Evolutionary conservation across 257 asterid species (phyloP), one percentile per base, ranked within the genome.

Genomic region (Solanum lycopersicoides): DNA sequence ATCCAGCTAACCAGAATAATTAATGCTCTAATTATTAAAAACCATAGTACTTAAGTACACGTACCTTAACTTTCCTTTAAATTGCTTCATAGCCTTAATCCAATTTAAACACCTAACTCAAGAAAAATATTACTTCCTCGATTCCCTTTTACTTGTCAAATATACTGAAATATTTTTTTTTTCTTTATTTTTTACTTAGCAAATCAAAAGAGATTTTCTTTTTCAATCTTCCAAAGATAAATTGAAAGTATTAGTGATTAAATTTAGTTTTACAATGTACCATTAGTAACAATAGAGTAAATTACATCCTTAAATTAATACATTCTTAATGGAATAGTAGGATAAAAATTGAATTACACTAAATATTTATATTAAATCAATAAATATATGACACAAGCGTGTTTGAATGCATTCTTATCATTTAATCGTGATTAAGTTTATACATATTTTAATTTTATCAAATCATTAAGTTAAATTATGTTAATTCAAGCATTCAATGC

Each of bases 291-390:
- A 21, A 35, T 73, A 35, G 25, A 73, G 47, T 35, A 73, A 53
- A 53, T 20, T 34, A 72, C 12, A 72, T 72, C 23, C 13, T 72
- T 72, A 72, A n/a, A 72, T 71, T 34, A 32, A 71, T 34, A 30
- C 12, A 13, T 15, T 60, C 12, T 30, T 32, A 72, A 72, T 42
- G 4, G 0, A 73, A 12, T 3, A 73, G 0, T 1, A 35, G 0
- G 4, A 1, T 37, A 73, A 73, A 20, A 11, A 18, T 18, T 35
- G 12, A 21, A 2, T 0, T 35, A 7, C 6, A 73, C 3, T 0
- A 0, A 20, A 35, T 72, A 20, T 34, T 72, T 35, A 73, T 10
- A 20, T 9, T 20, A 72, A 35, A 21, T 72, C 9, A 34, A 72
- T 20, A 72, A 72, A 35, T 34, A 9, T 4, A 71, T 3, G 13